Percentiles rank a stretch among this genome's conserved stretches.
Conservation (phyloP, 345 rosid genomes). For the Citrus hindsii region DNA sequence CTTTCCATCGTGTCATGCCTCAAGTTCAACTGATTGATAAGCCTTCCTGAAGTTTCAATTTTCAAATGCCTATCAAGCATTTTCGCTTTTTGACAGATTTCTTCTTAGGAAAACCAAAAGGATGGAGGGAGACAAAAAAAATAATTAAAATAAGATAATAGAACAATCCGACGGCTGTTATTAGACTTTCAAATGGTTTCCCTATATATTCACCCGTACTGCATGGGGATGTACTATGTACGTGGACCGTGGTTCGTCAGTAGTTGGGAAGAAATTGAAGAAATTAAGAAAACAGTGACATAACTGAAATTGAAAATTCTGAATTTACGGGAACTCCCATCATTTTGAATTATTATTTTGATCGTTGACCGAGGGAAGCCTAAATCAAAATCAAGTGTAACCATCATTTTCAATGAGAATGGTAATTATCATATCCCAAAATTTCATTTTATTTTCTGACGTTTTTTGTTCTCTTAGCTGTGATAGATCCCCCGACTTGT, state of each 20-base stretch:
- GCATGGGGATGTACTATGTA: too few species aligned
- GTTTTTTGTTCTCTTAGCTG: not conserved
- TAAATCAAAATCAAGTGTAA: not conserved
- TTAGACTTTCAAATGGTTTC: too few species aligned
- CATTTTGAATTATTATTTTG: too few species aligned
- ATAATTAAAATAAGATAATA: not conserved
- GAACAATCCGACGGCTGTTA: not conserved
- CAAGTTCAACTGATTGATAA: not conserved
- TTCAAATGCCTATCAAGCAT: not conserved
- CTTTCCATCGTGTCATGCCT: not conserved
- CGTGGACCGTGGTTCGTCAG: too few species aligned
- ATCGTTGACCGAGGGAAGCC: not conserved
- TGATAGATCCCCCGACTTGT: not conserved
- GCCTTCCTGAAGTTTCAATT: not conserved
- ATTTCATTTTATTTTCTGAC: not conserved
- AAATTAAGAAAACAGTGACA: not conserved
- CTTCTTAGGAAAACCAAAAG: too few species aligned
- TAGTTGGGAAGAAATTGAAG: too few species aligned
- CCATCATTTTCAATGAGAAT: not conserved
- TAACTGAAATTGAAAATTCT: not conserved
- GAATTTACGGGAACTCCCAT: not conserved
- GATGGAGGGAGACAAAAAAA: too few species aligned
- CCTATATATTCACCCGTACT: too few species aligned
- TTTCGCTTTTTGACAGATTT: not conserved
- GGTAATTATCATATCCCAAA: not conserved